Conservation (phyloP, 2,329 filamentous ascomycete species). For the Penicillium sp. region DNA sequence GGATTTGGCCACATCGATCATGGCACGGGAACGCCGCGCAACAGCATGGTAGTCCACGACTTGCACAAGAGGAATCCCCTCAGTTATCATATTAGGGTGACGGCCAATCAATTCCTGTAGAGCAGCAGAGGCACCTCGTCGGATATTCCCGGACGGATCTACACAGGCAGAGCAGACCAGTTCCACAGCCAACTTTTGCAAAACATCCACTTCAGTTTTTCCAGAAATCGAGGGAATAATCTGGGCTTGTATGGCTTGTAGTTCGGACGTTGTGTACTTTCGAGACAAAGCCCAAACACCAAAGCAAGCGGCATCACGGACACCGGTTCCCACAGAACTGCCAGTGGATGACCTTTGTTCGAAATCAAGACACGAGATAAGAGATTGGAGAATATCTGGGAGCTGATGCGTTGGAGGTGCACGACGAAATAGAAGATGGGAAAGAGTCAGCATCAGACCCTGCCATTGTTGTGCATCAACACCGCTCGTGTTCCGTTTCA, state of each 20-base stretch:
- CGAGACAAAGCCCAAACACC: conserved; percentile 91
- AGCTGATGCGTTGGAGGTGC: conserved; percentile 73
- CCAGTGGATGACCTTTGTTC: conserved; percentile 85
- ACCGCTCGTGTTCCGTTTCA: conserved; percentile 63
- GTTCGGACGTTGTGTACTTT: conserved; percentile 78
- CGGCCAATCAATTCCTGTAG: conserved; percentile 91
- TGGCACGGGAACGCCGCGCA: conserved; percentile 78
- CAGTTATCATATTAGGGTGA: conserved; percentile 78
- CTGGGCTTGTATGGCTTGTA: conserved; percentile 59
- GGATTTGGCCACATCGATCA: conserved; percentile 71
- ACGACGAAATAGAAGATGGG: conserved; percentile 80
- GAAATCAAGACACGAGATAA: conserved; percentile 79
- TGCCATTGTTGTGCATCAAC: conserved; percentile 89
- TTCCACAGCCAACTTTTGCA: conserved; percentile 78
- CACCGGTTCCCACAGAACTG: conserved; percentile 81
- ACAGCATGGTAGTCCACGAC: conserved; percentile 91
- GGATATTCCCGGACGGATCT: conserved; percentile 89
- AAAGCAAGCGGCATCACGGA: conserved; percentile 93
- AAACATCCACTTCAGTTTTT: conserved; percentile 45
- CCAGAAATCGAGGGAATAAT: conserved; percentile 30
- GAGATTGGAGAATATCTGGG: conserved; percentile 70
- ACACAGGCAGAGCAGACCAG: conserved; percentile 79
- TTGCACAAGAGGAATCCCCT: conserved; percentile 86
- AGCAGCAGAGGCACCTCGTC: conserved; percentile 87
- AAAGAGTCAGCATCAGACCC: conserved; percentile 81